phyloP scores from a whole-genome alignment of 73 alveolate genomes.

The Tetrahymena elliotti region DNA sequence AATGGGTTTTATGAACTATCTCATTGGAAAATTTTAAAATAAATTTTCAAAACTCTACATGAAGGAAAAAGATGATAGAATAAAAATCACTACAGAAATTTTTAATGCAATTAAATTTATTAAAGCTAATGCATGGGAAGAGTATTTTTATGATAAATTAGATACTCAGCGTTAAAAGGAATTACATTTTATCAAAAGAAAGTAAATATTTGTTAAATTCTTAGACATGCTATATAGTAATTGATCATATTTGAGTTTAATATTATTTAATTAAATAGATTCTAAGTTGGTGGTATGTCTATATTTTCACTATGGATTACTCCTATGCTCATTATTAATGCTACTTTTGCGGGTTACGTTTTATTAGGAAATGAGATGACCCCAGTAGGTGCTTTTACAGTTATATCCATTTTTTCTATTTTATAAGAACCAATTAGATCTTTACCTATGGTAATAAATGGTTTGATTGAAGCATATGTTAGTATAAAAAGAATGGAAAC shows the following conservation, averaged over 20 bases:
- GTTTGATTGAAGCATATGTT: slow-evolving; percentile 53
- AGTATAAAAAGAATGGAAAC: slow-evolving; percentile 53
- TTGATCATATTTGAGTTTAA: no score
- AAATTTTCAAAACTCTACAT: slow-evolving; percentile 48
- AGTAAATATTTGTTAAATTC: no score
- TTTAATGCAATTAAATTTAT: slow-evolving; percentile 75
- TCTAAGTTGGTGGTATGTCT: slow-evolving; percentile 21
- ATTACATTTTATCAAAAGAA: slow-evolving; percentile 22
- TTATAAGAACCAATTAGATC: slow-evolving; percentile 63
- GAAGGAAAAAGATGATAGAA: slow-evolving; percentile 73
- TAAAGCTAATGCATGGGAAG: slow-evolving; percentile 79
- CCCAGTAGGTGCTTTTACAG: slow-evolving; percentile 56
- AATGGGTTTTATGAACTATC: neutral
- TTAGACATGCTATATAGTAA: no score
- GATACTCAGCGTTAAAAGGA: slow-evolving; percentile 55
- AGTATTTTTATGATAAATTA: slow-evolving; percentile 49
- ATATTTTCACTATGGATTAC: slow-evolving; percentile 56
- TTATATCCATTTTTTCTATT: slow-evolving; percentile 52
- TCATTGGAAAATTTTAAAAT: slow-evolving; percentile 4
- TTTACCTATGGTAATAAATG: slow-evolving; percentile 69
- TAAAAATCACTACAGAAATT: slow-evolving; percentile 69
- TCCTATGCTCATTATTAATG: slow-evolving; percentile 45
- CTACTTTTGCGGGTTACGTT: slow-evolving; percentile 50
- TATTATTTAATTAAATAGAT: neutral
- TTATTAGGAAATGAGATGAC: slow-evolving; percentile 59